Conservation (phyloP, 352 stramenopile species). For the Pythium myriotylum region DNA sequence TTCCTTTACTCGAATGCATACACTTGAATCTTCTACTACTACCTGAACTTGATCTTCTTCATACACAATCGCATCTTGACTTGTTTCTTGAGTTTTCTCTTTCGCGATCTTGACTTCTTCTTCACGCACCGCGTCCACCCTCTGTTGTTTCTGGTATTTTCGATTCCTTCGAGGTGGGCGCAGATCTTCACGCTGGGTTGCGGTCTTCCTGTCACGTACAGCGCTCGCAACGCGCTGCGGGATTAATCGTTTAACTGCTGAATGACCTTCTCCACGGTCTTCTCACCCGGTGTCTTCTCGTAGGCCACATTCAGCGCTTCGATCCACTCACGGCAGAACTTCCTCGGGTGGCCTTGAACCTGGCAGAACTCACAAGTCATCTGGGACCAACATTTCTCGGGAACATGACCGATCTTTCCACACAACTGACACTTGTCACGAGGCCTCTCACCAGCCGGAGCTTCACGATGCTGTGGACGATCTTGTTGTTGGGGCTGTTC, state of each 20-base stretch:
- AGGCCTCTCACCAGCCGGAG: too few relatives aligned
- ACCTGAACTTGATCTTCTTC: too few relatives aligned
- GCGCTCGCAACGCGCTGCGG: slow-evolving; percentile 13
- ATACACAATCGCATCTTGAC: too few relatives aligned
- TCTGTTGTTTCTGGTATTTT: slow-evolving; percentile 17
- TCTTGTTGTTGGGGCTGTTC: too few relatives aligned
- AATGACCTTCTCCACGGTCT: slow-evolving; percentile 1
- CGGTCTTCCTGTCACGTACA: slow-evolving; percentile 24
- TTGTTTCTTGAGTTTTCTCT: slow-evolving; percentile 11
- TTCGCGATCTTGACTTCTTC: not conserved
- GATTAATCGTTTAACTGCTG: slow-evolving; percentile 23
- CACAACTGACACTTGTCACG: slow-evolving; percentile 4
- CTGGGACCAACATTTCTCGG: not conserved
- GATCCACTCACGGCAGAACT: slow-evolving; percentile 10
- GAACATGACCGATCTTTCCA: not conserved
- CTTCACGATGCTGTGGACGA: too few relatives aligned
- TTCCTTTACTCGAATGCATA: too few relatives aligned
- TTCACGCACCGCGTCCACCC: not conserved
- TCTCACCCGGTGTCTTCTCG: not conserved
- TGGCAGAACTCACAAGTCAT: slow-evolving; percentile 9
- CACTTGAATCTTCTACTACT: too few relatives aligned
- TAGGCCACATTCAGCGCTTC: not conserved
- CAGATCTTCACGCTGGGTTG: slow-evolving; percentile 4
- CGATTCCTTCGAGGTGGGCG: too few relatives aligned
- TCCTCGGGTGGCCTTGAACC: slow-evolving; percentile 8